Conservation (phyloP, 129 eudicot species). For the Cynara cardunculus region DNA sequence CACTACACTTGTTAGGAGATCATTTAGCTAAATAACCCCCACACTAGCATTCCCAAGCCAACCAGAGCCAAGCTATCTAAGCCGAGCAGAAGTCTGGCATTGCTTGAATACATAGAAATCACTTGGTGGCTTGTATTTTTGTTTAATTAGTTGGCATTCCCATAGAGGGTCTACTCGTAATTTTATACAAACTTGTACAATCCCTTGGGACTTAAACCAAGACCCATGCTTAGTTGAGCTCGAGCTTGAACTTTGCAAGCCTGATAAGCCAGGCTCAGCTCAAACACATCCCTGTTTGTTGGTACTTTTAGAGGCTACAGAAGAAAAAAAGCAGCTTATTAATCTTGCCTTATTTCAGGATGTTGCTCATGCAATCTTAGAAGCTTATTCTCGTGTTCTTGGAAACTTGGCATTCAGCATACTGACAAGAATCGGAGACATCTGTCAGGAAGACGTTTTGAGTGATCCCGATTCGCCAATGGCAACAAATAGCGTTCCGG, state of each 20-base stretch:
- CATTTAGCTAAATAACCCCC: too few species aligned
- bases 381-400: slow-evolving; percentile 90
- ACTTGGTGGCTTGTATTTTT: too few species aligned
- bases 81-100: background rate
- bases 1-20: too few species aligned
- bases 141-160: too few species aligned
- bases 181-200: background rate
- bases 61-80: background rate
- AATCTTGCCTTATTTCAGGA: slow-evolving; percentile 48
- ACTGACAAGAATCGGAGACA: slow-evolving; percentile 77
- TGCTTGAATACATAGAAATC: background rate
- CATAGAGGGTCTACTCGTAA: background rate
- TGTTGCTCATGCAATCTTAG: slow-evolving; percentile 81
- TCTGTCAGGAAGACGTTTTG: slow-evolving; percentile 70
- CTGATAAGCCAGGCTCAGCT: too few species aligned
- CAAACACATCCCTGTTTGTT: too few species aligned
- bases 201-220: background rate
- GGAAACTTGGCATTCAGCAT: slow-evolving; percentile 76
- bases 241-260: background rate
- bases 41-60: too few species aligned
- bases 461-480: slow-evolving; percentile 74
- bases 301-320: too few species aligned
- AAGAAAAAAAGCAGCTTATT: background rate
- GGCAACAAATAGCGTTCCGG: slow-evolving; percentile 43
- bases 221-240: background rate